Evolutionary conservation across 2,329 filamentous ascomycete species (phyloP).

Genomic region (Beauveria sp.): DNA sequence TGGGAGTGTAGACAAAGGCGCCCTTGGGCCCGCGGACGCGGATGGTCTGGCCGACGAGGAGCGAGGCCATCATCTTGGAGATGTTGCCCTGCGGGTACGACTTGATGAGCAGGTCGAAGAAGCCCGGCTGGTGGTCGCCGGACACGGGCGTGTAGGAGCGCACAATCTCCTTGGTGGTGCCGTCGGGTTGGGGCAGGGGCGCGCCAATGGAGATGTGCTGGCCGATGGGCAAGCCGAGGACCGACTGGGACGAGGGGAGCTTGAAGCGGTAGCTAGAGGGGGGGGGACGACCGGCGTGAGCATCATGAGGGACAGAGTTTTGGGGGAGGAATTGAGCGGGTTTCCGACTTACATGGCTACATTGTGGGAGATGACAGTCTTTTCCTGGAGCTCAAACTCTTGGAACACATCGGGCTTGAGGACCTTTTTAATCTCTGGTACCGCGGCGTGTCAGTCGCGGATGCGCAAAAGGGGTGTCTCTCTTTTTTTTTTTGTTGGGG

Average conservation of each 20-base stretch:
- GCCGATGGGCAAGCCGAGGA: conserved; percentile 94
- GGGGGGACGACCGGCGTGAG: neutral
- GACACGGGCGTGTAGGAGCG: conserved; percentile 91
- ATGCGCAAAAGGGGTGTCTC: neutral
- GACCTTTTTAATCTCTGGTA: conserved; percentile 65
- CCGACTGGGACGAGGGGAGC: conserved; percentile 67
- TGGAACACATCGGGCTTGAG: conserved; percentile 85
- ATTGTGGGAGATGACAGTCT: conserved; percentile 95
- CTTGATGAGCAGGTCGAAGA: conserved; percentile 97
- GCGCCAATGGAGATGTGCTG: conserved; percentile 97
- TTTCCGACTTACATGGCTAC: conserved; percentile 69
- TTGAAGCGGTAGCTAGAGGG: conserved; percentile 74
- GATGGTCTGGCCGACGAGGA: conserved; percentile 79
- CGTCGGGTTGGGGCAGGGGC: conserved; percentile 57
- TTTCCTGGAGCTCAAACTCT: conserved; percentile 87
- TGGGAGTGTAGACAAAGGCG: conserved; percentile 93
- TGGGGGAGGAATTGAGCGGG: neutral
- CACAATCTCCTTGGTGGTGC: conserved; percentile 72
- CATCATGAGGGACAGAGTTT: neutral
- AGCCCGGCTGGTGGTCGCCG: conserved; percentile 79
- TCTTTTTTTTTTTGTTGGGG: neutral
- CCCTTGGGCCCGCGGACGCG: conserved; percentile 92
- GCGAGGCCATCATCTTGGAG: conserved; percentile 79
- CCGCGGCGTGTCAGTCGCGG: conserved; percentile 8
- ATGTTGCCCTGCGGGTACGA: conserved; percentile 97